Evolutionary conservation across 108 stramenopile species (phyloP).

Genomic region (Nannochloropsis gaditana): DNA sequence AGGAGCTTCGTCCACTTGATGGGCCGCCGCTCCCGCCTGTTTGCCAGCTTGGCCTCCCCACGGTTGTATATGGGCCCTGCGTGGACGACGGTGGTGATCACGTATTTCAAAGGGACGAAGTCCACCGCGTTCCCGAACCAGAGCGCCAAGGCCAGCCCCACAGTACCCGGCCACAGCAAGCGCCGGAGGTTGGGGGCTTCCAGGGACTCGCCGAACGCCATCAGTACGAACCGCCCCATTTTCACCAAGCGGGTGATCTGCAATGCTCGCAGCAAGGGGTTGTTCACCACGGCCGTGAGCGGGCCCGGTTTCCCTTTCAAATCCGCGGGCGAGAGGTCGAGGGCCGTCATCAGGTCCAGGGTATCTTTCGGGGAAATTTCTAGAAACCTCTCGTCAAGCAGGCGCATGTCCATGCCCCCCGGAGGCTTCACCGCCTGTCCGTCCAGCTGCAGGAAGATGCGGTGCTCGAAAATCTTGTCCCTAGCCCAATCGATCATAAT

Average conservation of each 20-base stretch:
- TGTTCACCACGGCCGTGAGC: not conserved
- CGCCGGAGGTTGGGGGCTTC: not conserved
- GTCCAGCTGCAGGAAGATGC: not conserved
- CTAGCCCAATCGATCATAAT: slow-evolving; percentile 8
- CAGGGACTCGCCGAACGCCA: slow-evolving; percentile 6
- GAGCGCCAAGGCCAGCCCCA: not conserved
- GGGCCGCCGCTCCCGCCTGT: not conserved
- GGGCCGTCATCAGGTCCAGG: not conserved
- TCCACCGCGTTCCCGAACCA: slow-evolving; percentile 19
- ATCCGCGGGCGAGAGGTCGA: not conserved
- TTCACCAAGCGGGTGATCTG: not conserved
- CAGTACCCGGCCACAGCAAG: not conserved
- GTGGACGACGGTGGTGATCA: not conserved
- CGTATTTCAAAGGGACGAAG: not conserved
- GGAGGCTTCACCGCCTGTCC: not conserved
- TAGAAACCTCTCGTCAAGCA: not conserved
- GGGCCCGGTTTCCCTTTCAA: not conserved
- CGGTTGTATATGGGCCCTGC: not conserved
- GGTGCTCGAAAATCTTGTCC: slow-evolving; percentile 17
- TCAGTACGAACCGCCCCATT: not conserved
- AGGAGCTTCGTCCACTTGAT: slow-evolving; percentile 13
- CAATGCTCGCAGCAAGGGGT: not conserved
- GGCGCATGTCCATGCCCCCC: not conserved
- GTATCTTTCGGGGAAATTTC: not conserved
- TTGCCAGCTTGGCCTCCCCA: not conserved